Base-by-base conservation (phyloP, 2,329 filamentous ascomycete genomes). In the Claviceps pazoutovae region DNA sequence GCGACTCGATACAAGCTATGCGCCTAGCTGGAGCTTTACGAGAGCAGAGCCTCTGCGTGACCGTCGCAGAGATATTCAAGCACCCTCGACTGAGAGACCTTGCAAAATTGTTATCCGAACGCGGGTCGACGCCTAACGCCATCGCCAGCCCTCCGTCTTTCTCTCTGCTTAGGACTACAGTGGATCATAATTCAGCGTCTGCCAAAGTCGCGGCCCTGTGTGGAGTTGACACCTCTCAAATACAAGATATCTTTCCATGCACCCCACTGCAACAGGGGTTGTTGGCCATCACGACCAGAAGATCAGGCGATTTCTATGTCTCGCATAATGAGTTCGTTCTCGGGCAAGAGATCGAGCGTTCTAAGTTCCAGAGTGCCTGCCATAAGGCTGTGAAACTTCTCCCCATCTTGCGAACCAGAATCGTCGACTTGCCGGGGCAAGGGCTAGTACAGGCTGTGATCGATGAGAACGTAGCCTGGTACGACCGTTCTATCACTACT, bases 371-470 rank as follows among this genome's bases (percentile, higher is more conserved):
- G 1, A 5, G 13, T 1, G 57, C 59, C 5, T 59, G 56, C 56
- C 45, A 57, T 13, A 14, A 50, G 2, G 51, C 54, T 0, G 38
- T 51, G 8, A 21, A 43, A 1, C 3, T 38, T 2, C 46, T 42
- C 1, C 48, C 57, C 1, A 72, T 74, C 36, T 60, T 75, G 14
- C 66, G 74, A 3, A 72, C 73, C 0, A 66, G 72, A 42, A 71
- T 77, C 46, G 64, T 74, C 0, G 70, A 74, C 19, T 62, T 69
- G 4, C 59, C 66, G 1, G 58, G 60, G 1, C 58, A 62, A 4
- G 71, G 72, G 4, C 60, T 74, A 0, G 58, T 72, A 48, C 73
- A 75, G 54, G 68, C 72, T 0, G 68, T 75, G 6, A 54, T 73
- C 5, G 37, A 38, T n/a, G 34, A 63, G 64, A 17, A 63, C 67